Conservation (phyloP, 306 rosid species). For the Rosa chinensis region DNA sequence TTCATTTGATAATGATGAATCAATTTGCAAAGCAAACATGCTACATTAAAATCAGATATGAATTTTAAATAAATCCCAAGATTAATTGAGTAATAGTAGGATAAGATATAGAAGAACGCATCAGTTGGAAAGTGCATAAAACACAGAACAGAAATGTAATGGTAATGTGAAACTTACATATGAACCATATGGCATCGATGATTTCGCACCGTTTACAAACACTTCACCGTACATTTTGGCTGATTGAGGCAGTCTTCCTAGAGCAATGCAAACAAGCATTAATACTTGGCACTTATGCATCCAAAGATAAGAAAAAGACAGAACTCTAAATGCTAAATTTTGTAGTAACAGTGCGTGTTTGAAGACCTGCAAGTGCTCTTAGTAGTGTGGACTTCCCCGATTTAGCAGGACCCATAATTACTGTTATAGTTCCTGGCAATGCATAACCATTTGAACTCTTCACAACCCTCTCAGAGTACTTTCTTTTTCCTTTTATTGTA, state of each 20-base stretch:
- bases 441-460: slow-evolving; percentile 99
- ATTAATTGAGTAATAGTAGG: background rate
- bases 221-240: slow-evolving; percentile 89
- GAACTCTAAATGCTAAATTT: slow-evolving; percentile 24
- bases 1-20: background rate
- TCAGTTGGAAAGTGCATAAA: slow-evolving; percentile 3
- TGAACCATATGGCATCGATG: slow-evolving; percentile 77
- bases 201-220: slow-evolving; percentile 77
- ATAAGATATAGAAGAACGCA: background rate
- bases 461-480: slow-evolving; percentile 86
- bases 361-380: slow-evolving; percentile 83
- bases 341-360: slow-evolving; percentile 24
- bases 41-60: background rate
- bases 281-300: slow-evolving; percentile 32
- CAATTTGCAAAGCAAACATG: background rate
- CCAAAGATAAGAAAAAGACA: slow-evolving; percentile 13
- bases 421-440: slow-evolving; percentile 93
- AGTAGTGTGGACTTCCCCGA: slow-evolving; percentile 92
- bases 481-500: slow-evolving; percentile 89
- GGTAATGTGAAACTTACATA: slow-evolving; percentile 57
- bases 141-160: background rate
- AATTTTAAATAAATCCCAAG: background rate
- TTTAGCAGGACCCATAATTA: slow-evolving; percentile 96
- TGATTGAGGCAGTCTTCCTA: slow-evolving; percentile 86
- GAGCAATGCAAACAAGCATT: slow-evolving; percentile 16